Evolutionary conservation across 2,329 filamentous ascomycete genomes (phyloP), one percentile per base, ranked within the genome.

Genomic region (Emmonsiellopsis sp.): DNA sequence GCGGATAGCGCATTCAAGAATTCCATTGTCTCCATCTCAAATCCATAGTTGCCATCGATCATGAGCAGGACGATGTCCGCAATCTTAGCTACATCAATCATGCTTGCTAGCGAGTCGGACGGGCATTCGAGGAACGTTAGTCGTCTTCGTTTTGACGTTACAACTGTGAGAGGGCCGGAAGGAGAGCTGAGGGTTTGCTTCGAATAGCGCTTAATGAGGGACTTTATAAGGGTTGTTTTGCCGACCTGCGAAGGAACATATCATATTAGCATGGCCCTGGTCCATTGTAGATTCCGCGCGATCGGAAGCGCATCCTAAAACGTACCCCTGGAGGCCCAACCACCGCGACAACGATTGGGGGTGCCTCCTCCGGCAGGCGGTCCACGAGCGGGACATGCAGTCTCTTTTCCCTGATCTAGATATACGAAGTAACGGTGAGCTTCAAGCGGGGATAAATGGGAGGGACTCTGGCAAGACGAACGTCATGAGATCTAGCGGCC

Each of bases 1-100:
- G 89, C 83, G n/a, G 88, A 86, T 50, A 98, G 77, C 15, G 96
- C 85, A 63, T 96, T 97, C 65, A 98, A 76, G 57, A 98, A 98
- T 72, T 98, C 93, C 93, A 98, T 98, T 0, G 93, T 98, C 78
- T 98, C 93, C 93, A 98, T 98, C 73, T 98, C 93, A 67, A 98
- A 98, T 11, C 93, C 94, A 65, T 87, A 98, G 73, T 97, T 97
- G 53, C 93, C 94, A 67, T 98, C 93, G 62, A 98, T 98, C 88
- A 98, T 93, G 54, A 98, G 80, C 49, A 98, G 79, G 5, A 97
- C 89, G 63, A 98, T 96, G 69, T 98, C 93, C 15, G 94, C 93
- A 43, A 98, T 88, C 73, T 98, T 98, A 55, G 93, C 89, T 54
- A 96, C 81, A 70, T 98, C 93, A 59, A 98, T 91, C 89, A 97